These are phyloP conservation scores for Saccharomycopsis schoenii DNA, from an alignment of 805 yeast genomes.

Conservation along the genomic window DNA sequence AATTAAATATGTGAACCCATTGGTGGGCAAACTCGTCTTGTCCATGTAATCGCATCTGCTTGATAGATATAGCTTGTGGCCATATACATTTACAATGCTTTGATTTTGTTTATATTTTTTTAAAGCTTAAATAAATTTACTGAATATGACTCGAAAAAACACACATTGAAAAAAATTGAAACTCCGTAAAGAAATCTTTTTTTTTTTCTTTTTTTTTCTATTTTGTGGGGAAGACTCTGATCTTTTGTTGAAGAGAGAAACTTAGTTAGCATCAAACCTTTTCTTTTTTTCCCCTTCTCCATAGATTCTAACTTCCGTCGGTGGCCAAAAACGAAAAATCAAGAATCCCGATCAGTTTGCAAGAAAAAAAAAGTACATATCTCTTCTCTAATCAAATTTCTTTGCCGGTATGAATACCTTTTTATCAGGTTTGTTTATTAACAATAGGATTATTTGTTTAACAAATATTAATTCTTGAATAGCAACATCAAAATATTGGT, in stretches of 20 bases:
- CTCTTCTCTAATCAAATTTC: neutral
- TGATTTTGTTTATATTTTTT: too few relatives aligned
- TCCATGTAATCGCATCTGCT: neutral
- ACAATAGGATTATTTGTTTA: too few relatives aligned
- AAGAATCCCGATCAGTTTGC: neutral
- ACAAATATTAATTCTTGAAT: too few relatives aligned
- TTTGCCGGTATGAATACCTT: neutral
- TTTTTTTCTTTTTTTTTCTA: neutral
- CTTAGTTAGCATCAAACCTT: neutral
- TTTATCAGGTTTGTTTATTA: neutral
- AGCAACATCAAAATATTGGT: too few relatives aligned
- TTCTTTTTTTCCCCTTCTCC: neutral
- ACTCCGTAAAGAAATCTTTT: too few relatives aligned
- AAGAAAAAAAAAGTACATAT: neutral
- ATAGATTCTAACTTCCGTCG: neutral
- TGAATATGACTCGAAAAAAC: neutral
- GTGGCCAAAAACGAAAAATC: neutral
- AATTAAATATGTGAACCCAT: conserved; percentile 4
- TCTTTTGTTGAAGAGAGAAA: too few relatives aligned
- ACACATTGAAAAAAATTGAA: neutral
- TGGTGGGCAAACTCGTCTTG: conserved; percentile 9
- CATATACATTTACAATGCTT: neutral
- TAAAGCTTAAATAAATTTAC: neutral
- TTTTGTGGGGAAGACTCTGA: neutral
- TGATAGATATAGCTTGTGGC: too few relatives aligned